Base-by-base conservation (phyloP, 306 rosid species). In the Cyclanthera cordifolia region DNA sequence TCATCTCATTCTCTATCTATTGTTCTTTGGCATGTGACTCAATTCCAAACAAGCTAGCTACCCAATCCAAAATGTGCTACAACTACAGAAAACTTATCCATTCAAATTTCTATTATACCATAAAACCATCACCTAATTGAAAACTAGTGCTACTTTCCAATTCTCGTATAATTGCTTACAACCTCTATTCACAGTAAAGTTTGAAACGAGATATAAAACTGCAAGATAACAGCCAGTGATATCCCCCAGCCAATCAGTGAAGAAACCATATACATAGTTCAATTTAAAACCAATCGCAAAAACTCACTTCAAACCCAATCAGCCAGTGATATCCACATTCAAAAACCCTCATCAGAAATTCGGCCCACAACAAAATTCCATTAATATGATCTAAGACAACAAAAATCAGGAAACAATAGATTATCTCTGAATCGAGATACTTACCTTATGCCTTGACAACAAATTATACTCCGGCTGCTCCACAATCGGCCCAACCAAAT, bases 391-490 rank as follows among this genome's bases (percentile, higher is more conserved):
- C 70, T 14, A 45, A 45, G 50, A 41, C 16, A 65, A 65, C 3
- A 45, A 20, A 45, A 20, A 45, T 52, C 34, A 19, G 7, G 3
- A 49, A 34, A 47, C 51, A 43, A 20, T 19, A 48, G 11, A 37
- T 3, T 41, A 41, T 5, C 32, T 11, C 12, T 3, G 4, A 60
- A 14, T n/a, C 28, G 19, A 39, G 49, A 0, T 64, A 27, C 79
- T 19, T 10, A 83, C 95, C 86, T 94, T 94, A 71, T 88, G 99
- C 78, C 99, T 73, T 24, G 96, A 83, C 24, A 94, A 65, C 73
- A 94, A 74, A 51, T 94, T 94, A 50, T 94, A 94, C 84, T 90
- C 99, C 1, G 99, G 99, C 79, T 94, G 99, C 79, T 94, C 99
- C n/a, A 90, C 99, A 49, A 90, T 21, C 0, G 99, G 99, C 0